Base-by-base conservation (phyloP, 2,329 filamentous ascomycete genomes). In the Hymenoscyphus salicellus region DNA sequence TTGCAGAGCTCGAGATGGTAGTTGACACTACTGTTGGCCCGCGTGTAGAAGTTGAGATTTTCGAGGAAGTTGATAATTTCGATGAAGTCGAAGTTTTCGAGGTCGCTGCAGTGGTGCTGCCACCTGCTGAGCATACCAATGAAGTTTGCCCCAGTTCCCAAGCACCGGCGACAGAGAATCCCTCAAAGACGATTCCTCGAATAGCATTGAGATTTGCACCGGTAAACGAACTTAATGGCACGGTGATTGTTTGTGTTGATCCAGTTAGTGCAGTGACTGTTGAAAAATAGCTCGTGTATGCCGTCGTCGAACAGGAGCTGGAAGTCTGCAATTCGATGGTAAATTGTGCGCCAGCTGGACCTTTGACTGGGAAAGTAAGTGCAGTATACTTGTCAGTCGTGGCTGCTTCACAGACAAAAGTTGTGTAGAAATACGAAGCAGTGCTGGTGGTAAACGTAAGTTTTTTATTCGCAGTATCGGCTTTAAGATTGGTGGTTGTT, bases 401-500 rank as follows among this genome's bases (percentile, higher is more conserved):
- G 20, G 82, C 78, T 46, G 77, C 74, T 69, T 81, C 77, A 74
- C 83, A 85, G 0, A 74, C 69, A 62, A 85, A 80, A 1, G 79
- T 81, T 72, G 84, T 83, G 70, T 85, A 85, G 67, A 83, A 84
- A 75, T 85, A 85, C 14, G 82, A 80, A 30, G 69, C 71, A 17
- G 76, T 70, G 66, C 79, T 81, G 36, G 81, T 80, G n/a, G 78
- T 81, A 74, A 86, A 83, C 7, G 78, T 79, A 26, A 85, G 77
- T 33, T 81, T 78, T 57, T 80, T 79, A 16, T 75, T 75, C 16
- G 75, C 75, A 38, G 76, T 79, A 55, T 73, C 69, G 16, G 72
- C 71, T 57, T 75, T 76, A 72, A 81, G 72, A 71, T 79, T 73
- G 67, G 75, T 75, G 77, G 83, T 83, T 64, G 78, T 77, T 16